Evolutionary conservation across 1,284 basidiomycete species (phyloP).

Genomic region (Ganoderma meredithae): DNA sequence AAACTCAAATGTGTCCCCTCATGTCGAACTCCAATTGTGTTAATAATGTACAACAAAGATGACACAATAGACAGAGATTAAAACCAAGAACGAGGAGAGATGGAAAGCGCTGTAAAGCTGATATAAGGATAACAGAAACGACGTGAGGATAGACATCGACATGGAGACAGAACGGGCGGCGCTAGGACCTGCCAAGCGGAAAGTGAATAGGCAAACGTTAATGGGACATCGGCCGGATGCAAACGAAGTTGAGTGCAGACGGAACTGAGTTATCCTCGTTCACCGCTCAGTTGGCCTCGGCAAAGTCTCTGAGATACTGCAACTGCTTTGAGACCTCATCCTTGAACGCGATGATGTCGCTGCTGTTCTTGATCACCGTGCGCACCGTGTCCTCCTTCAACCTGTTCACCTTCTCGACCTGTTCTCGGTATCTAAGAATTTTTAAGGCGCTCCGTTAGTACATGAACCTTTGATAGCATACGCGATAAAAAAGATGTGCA

Average conservation of each 20-base stretch:
- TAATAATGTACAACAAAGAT: constrained; percentile 20
- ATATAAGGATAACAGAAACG: constrained; percentile 18
- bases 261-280: background rate
- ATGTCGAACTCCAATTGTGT: background rate
- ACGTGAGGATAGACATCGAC: constrained; percentile 7
- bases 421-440: constrained; percentile 69
- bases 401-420: constrained; percentile 73
- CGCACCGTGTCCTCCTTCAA: constrained; percentile 79
- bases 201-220: constrained; percentile 7
- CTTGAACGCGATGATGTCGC: constrained; percentile 81
- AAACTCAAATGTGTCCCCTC: background rate
- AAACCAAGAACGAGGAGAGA: constrained; percentile 3
- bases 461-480: constrained; percentile 4
- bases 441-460: constrained; percentile 6
- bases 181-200: background rate
- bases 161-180: background rate
- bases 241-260: background rate
- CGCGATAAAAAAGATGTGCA: background rate
- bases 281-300: constrained; percentile 59
- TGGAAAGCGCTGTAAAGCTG: constrained; percentile 14
- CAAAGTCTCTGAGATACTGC: constrained; percentile 69
- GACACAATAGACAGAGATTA: background rate
- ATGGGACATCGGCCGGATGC: background rate
- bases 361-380: constrained; percentile 82
- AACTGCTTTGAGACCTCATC: constrained; percentile 75